Evolutionary conservation across 2,329 filamentous ascomycete genomes (phyloP).

Genomic region (Cercospora canescens): DNA sequence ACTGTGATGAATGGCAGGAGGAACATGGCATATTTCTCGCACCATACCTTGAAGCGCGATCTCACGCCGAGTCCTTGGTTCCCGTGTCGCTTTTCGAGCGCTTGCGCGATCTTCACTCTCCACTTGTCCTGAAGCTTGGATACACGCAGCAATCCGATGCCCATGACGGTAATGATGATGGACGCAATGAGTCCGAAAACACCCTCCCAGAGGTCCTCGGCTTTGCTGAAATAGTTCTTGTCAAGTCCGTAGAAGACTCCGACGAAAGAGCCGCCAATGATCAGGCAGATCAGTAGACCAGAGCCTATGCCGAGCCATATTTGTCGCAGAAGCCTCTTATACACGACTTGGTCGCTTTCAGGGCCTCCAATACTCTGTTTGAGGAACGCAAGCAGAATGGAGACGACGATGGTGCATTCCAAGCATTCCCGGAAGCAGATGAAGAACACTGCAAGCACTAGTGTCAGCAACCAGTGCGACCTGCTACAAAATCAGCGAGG

Average conservation of each 20-base stretch:
- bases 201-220: conserved; percentile 80
- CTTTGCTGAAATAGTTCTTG: conserved; percentile 63
- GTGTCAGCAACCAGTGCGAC: background rate
- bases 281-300: conserved; percentile 65
- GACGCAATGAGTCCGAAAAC: conserved; percentile 73
- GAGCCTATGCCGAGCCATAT: conserved; percentile 68
- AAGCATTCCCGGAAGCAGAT: conserved; percentile 85
- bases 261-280: conserved; percentile 67
- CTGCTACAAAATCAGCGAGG: background rate
- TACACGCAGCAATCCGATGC: conserved; percentile 75
- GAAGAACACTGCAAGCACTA: conserved; percentile 66
- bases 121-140: conserved; percentile 85
- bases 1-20: conserved; percentile 83
- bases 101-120: conserved; percentile 75
- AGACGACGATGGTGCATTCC: conserved; percentile 82
- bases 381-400: conserved; percentile 80
- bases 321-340: conserved; percentile 56
- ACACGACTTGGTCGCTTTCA: conserved; percentile 59
- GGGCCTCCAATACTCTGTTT: conserved; percentile 72
- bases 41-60: conserved; percentile 60
- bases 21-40: conserved; percentile 84
- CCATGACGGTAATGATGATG: conserved; percentile 79
- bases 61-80: conserved; percentile 38
- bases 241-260: conserved; percentile 72
- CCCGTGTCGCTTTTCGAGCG: conserved; percentile 59